Base-by-base conservation (phyloP, 2,329 filamentous ascomycete species). In the Ophiostoma australiae region DNA sequence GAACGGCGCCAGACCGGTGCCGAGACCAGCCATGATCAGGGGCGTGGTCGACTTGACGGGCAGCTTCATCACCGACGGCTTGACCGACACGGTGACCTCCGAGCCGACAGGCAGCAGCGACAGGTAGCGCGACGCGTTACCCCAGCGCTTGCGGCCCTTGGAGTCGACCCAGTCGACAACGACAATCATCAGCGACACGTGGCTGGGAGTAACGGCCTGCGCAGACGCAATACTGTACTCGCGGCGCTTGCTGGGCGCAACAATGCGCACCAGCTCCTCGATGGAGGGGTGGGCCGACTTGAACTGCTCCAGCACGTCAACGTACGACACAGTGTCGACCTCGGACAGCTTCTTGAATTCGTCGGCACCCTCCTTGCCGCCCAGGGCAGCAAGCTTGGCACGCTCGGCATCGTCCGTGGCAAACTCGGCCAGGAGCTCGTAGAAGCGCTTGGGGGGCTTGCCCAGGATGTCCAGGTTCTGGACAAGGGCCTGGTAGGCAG, bases 221-320 rank as follows among this genome's bases (percentile, higher is more conserved):
- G 93, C 95, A 3, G 95, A 98, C 27, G 95, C 95, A 76, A 99
- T 98, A n/a, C 93, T 97, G 86, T 99, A 99, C 82, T 99, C 95
- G 77, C 95, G 89, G 73, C 95, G 92, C 87, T 99, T 99, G 84
- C 97, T 89, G 15, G 95, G 94, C 74, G 86, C 87, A 74, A 99
- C 91, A 73, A 99, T 93, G 77, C 90, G 90, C 74, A 91, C 87
- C 71, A 99, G 90, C 76, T 98, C 93, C 78, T 93, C 88, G 88
- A 98, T 95, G 72, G 84, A 84, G 6, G 94, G 95, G 76, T 90
- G 94, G 1, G 95, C 95, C 68, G 94, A 97, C 72, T 86, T 85
- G 84, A 95, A 98, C 80, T 97, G 93, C 69, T 93, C 86, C 31
- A 99, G 85, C 48, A 99, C 85, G 77, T 99, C 95, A 58, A 93